These are phyloP conservation scores for Rhizopogon salebrosus DNA, from an alignment of 768 basidiomycete genomes.

Conservation along the genomic window DNA sequence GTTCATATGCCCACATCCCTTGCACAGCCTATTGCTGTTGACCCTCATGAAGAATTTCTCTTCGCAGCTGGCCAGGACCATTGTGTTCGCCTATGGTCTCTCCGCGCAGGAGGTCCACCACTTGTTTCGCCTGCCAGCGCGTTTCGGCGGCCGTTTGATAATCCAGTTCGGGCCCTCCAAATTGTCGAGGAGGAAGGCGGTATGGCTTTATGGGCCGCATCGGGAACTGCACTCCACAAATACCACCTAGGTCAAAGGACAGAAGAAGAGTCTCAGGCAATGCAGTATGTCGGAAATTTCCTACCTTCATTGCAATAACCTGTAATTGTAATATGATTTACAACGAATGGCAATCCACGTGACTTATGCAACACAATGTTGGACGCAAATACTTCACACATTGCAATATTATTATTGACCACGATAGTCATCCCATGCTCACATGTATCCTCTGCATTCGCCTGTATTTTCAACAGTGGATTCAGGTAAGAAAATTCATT, in stretches of 20 bases:
- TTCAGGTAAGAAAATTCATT: neutral
- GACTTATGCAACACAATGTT: too few relatives aligned
- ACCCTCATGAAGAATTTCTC: conserved; percentile 51
- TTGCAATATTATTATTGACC: too few relatives aligned
- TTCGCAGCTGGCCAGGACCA: conserved; percentile 68
- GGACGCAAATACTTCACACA: too few relatives aligned
- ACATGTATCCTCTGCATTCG: neutral
- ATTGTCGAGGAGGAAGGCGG: conserved; percentile 38
- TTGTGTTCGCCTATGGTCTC: conserved; percentile 64
- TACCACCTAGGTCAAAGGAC: conserved; percentile 43
- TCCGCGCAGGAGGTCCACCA: conserved; percentile 42
- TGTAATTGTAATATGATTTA: too few relatives aligned
- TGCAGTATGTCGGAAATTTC: too few relatives aligned
- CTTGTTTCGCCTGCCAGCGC: conserved; percentile 11
- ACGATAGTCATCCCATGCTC: neutral
- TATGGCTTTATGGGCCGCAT: conserved; percentile 49
- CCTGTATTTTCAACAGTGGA: too few relatives aligned
- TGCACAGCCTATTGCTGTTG: conserved; percentile 56
- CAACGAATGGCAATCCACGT: too few relatives aligned
- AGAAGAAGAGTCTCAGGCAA: neutral
- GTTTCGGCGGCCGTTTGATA: conserved; percentile 31
- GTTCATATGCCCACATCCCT: conserved; percentile 7
- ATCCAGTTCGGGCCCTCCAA: conserved; percentile 44
- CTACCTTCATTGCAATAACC: too few relatives aligned
- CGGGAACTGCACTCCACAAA: conserved; percentile 38